Percentiles rank a stretch among this genome's conserved stretches.
Evolutionary conservation across 495 filamentous ascomycete genomes (phyloP).

Genomic region (Gamarada debralockiae): DNA sequence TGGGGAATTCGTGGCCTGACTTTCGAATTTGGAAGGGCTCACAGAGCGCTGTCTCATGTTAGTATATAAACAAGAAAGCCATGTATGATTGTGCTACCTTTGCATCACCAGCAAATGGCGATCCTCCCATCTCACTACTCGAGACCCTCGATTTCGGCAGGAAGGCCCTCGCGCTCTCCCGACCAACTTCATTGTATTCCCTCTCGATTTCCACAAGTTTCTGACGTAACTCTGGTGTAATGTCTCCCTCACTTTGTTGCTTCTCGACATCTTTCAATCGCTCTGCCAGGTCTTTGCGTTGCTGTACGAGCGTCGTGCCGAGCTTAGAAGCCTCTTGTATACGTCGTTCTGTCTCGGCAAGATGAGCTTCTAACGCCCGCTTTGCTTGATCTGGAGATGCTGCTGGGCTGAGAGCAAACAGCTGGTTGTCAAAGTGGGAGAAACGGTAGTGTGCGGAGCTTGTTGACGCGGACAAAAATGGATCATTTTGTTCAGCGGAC

Average conservation of each 20-base stretch:
- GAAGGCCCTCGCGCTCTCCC: constrained; percentile 85
- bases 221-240: constrained; percentile 77
- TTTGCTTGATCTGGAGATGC: constrained; percentile 82
- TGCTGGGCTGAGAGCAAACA: constrained; percentile 72
- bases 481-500: constrained; percentile 31
- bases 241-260: constrained; percentile 72
- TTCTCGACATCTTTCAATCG: constrained; percentile 80
- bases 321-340: constrained; percentile 88
- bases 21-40: constrained; percentile 77
- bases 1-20: constrained; percentile 80
- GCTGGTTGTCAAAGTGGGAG: constrained; percentile 71
- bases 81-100: constrained; percentile 25
- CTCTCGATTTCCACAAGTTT: constrained; percentile 83
- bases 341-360: constrained; percentile 84
- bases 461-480: constrained; percentile 40
- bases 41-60: constrained; percentile 52
- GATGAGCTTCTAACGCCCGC: constrained; percentile 83
- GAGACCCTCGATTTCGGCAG: constrained; percentile 77
- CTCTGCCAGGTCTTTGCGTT: constrained; percentile 75
- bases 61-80: constrained; percentile 8
- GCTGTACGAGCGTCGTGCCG: constrained; percentile 79
- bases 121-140: constrained; percentile 57
- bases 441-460: constrained; percentile 61
- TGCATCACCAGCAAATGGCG: constrained; percentile 56
- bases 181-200: constrained; percentile 92